These are phyloP conservation scores for Angophora floribunda DNA, from an alignment of 345 rosid genomes.

Conservation along the genomic window DNA sequence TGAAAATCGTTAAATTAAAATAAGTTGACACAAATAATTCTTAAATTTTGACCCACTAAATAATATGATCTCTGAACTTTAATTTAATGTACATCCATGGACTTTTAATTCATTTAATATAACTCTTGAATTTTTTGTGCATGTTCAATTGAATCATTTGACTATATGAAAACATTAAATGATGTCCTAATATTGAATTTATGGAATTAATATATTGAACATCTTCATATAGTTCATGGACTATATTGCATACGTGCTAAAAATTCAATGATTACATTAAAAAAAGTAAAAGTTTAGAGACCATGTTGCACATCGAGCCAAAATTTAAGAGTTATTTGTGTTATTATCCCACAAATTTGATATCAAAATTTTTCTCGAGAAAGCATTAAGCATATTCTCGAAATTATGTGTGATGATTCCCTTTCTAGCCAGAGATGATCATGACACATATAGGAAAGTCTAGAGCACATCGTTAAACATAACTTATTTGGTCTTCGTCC, in stretches of 20 bases:
- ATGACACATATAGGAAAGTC: background rate
- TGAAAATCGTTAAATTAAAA: background rate
- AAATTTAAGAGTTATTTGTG: no score
- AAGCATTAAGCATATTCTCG: background rate
- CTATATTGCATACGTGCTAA: no score
- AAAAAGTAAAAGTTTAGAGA: background rate
- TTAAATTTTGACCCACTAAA: background rate
- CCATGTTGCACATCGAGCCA: no score
- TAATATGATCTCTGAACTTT: no score
- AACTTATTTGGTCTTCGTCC: background rate
- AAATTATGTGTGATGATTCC: background rate
- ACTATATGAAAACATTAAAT: no score
- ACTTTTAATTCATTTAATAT: no score
- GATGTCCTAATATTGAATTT: no score
- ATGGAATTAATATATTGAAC: no score
- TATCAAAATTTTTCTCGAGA: background rate
- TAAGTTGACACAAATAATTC: background rate
- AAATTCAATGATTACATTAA: background rate
- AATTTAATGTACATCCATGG: background rate
- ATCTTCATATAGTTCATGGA: no score
- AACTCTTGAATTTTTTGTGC: background rate
- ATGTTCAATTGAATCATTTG: no score
- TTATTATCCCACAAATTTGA: background rate
- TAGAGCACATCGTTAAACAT: background rate
- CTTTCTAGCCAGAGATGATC: background rate